Conservation (phyloP, 2,329 filamentous ascomycete genomes). For the Neurospora crassa region DNA sequence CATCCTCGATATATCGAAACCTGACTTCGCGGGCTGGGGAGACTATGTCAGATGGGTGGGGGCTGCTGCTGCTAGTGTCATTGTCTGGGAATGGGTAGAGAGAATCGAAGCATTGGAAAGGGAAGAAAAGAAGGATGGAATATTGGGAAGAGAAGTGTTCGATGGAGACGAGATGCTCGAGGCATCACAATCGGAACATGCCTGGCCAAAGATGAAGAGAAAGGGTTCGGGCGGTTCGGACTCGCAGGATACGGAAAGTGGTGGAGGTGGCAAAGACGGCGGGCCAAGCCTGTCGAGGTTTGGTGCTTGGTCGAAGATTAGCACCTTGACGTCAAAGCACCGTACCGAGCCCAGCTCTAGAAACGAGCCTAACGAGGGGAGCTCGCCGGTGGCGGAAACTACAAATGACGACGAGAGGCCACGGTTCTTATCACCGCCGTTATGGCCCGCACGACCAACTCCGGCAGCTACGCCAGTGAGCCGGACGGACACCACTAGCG, state of each 20-base stretch:
- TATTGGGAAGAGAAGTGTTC: constrained; percentile 81
- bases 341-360: constrained; percentile 7
- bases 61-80: constrained; percentile 85
- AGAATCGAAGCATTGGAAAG: constrained; percentile 85
- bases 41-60: constrained; percentile 97
- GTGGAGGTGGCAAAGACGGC: constrained; percentile 12
- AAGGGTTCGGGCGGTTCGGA: constrained; percentile 24
- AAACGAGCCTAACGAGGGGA: background rate
- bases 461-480: constrained; percentile 48
- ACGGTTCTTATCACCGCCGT: constrained; percentile 36
- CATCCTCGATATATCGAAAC: constrained; percentile 78
- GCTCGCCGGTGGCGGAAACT: background rate
- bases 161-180: constrained; percentile 92
- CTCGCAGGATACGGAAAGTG: constrained; percentile 16
- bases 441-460: constrained; percentile 47
- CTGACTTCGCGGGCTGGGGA: constrained; percentile 82
- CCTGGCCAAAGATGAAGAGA: constrained; percentile 32
- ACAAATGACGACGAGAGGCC: constrained; percentile 18
- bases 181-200: constrained; percentile 39
- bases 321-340: constrained; percentile 15
- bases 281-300: constrained; percentile 19
- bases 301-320: constrained; percentile 29
- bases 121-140: constrained; percentile 89
- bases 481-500: constrained; percentile 53
- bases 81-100: constrained; percentile 98